These are phyloP conservation scores for Herpetomonas tarakana DNA, from an alignment of 208 protist species.

Conservation along the genomic window DNA sequence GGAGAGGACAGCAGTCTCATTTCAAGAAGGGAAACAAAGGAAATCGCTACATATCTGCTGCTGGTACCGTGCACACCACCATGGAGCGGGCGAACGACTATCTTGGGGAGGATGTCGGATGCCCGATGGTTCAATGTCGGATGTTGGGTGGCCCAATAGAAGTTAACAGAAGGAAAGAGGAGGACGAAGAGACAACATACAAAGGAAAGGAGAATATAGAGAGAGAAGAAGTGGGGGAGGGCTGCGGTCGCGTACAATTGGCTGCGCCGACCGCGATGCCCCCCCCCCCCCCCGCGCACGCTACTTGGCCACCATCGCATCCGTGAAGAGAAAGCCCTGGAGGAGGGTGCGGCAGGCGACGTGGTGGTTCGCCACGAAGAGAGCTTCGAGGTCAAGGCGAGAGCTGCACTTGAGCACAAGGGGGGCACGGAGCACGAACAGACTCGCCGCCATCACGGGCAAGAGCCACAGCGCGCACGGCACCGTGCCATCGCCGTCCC, in stretches of 20 bases:
- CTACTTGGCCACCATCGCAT: neutral
- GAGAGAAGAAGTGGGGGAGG: too few species aligned
- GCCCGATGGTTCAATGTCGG: too few species aligned
- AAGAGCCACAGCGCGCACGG: constrained; percentile 80
- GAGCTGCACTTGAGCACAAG: constrained; percentile 61
- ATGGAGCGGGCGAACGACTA: too few species aligned
- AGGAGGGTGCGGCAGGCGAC: constrained; percentile 52
- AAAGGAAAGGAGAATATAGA: too few species aligned
- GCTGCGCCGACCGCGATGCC: too few species aligned
- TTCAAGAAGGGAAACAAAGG: neutral
- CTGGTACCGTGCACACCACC: too few species aligned
- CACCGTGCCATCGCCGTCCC: constrained; percentile 2
- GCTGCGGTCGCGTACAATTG: too few species aligned
- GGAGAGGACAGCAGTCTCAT: neutral
- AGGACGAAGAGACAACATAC: too few species aligned
- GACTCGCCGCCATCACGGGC: constrained; percentile 63
- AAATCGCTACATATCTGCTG: neutral
- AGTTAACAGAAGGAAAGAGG: too few species aligned
- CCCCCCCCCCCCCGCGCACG: too few species aligned
- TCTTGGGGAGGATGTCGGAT: too few species aligned
- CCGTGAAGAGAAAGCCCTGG: constrained; percentile 64
- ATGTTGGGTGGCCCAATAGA: too few species aligned
- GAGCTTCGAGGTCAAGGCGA: constrained; percentile 43
- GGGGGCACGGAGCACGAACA: constrained; percentile 81
- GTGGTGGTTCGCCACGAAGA: constrained; percentile 65